Base-by-base conservation (phyloP, 139 green algal genomes). In the Closterium sp. region DNA sequence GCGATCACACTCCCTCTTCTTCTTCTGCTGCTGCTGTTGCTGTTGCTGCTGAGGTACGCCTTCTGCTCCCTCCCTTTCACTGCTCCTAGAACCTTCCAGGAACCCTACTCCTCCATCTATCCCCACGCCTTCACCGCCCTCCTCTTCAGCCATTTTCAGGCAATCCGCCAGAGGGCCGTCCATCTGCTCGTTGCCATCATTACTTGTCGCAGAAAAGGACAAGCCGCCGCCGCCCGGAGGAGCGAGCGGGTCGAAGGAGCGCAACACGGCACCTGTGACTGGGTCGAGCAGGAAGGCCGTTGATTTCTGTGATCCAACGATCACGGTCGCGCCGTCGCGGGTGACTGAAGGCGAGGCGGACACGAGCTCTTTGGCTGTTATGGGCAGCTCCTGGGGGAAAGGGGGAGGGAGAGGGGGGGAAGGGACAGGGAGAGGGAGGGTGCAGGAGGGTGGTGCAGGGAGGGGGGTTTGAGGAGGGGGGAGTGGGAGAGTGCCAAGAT, bases 311-410 rank as follows among this genome's bases (percentile, higher is more conserved):
- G 70, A 94, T 38, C 98, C 98, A 28, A 98, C n/a, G 22, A 99
- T 95, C 21, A 99, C 62, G 62, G 62, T 79, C 31, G 92, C 95
- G 70, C 97, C 97, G 92, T 99, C 97, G 13, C 92, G 90, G 2
- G 97, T 97, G 70, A 97, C 79, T 87, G 95, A 97, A 1, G 98
- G 98, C 0, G 96, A 97, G 22, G 94, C 91, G 5, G 97, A 95
- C 62, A 99, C 98, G 31, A 99, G 96, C 86, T 99, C 97, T 5
- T 95, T 93, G 85, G 98, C 96, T 0, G 93, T 97, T 27, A 98
- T 91, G 24, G 97, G 96, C 30, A 99, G 96, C 9, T 95, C 96
- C 97, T 98, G 95, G 89, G 96, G 9, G 1, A 70, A 28, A 34
- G 45, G 89, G 27, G 50, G 29, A 0, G 62, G 17, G 5, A 4